Evolutionary conservation across 805 yeast species (phyloP), one percentile per base, ranked within the genome.

Genomic region (Lipomyces yamadae): DNA sequence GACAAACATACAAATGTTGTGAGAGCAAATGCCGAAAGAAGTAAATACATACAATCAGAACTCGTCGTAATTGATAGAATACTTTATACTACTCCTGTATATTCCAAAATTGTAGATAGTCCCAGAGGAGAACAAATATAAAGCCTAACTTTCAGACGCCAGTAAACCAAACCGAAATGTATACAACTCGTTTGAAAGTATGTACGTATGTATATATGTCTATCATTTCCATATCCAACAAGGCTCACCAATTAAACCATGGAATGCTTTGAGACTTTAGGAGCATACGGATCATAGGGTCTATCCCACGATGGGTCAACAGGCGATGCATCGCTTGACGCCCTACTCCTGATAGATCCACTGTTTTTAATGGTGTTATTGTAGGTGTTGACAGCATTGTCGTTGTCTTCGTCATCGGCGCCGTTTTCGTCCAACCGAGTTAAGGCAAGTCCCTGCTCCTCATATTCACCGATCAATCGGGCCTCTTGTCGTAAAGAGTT

Each of bases 391-490:
- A 63, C 35, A 6, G 60, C 69, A 18, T 48, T 50, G 33, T 61
- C 69, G 56, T 58, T 52, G n/a, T 67, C 70, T 2, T 39, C 63
- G 15, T 62, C 70, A 2, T 63, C 60, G 15, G 56, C 60, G 3
- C 34, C 61, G 60, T 52, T 58, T 53, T 77, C 80, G 60, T 75
- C 76, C 59, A 78, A 64, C 2, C 76, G 71, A 10, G 77, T 76
- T 58, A 78, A 70, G 11, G 80, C 81, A 42, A 76, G 72, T 48
- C 77, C 77, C 54, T 78, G 79, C 55, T 76, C 77, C 45, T 74
- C 73, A 45, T 75, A 73, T 29, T 71, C 65, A 53, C 75, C 71
- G 52, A 71, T 72, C 58, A 74, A 60, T n/a, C 73, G 57, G 18
- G 76, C 76, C 42, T 73, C 74, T 34, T 69, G 74, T 4, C 78